Evolutionary conservation across 257 asterid species (phyloP).

Genomic region (Cynanchum wilfordii): DNA sequence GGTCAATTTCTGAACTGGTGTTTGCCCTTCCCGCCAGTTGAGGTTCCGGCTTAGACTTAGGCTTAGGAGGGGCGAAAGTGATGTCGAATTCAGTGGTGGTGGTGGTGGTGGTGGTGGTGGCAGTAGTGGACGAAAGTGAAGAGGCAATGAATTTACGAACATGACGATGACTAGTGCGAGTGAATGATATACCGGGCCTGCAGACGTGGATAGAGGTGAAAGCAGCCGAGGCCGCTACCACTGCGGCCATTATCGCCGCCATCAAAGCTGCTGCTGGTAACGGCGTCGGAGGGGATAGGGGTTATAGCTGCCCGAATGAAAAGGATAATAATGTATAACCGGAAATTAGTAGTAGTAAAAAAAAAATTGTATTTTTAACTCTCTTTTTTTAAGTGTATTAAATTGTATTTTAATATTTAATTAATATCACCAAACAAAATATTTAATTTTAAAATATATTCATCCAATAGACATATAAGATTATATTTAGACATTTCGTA

Average conservation of each 20-base stretch:
- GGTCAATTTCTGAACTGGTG: constrained; percentile 25
- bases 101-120: constrained; percentile 33
- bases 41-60: constrained; percentile 31
- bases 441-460: too few species aligned
- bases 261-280: constrained; percentile 13
- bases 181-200: constrained; percentile 20
- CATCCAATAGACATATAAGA: too few species aligned
- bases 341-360: too few species aligned
- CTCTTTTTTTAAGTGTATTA: too few species aligned
- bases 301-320: background rate
- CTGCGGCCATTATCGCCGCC: constrained; percentile 70
- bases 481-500: too few species aligned
- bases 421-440: too few species aligned
- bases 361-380: too few species aligned
- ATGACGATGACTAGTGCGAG: constrained; percentile 43
- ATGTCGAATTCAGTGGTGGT: constrained; percentile 52
- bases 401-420: too few species aligned
- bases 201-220: constrained; percentile 47
- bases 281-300: constrained; percentile 21
- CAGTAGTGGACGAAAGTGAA: constrained; percentile 40
- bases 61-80: constrained; percentile 58
- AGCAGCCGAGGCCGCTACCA: constrained; percentile 45
- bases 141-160: constrained; percentile 41
- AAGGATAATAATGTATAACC: background rate
- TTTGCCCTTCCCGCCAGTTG: constrained; percentile 18